These are phyloP conservation scores for Pythium utonaiense DNA, from an alignment of 352 stramenopile genomes.

Conservation along the genomic window DNA sequence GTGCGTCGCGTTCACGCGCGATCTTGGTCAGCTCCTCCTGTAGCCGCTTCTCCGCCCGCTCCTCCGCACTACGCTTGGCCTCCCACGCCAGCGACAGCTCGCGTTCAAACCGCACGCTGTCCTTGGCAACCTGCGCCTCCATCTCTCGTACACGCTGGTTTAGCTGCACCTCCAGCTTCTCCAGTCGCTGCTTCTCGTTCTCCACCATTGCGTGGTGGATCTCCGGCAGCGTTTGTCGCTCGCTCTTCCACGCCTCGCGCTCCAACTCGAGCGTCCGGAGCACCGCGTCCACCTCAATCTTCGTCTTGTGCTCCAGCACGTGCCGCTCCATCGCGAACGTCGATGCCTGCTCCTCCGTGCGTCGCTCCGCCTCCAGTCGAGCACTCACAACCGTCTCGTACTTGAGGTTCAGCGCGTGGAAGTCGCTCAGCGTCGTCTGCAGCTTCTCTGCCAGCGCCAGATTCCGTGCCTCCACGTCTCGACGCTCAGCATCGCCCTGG, in stretches of 20 bases:
- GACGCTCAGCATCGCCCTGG: constrained; percentile 34
- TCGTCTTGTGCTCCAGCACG: constrained; percentile 55
- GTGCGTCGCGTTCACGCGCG: constrained; percentile 55
- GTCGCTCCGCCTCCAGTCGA: constrained; percentile 45
- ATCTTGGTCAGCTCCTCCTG: constrained; percentile 66
- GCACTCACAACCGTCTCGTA: constrained; percentile 51
- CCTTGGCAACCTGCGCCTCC: constrained; percentile 40
- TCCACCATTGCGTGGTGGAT: constrained; percentile 50
- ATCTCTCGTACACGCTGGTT: constrained; percentile 49
- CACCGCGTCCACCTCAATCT: constrained; percentile 41
- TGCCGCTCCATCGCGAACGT: constrained; percentile 51
- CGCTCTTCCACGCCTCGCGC: constrained; percentile 31
- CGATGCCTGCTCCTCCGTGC: constrained; percentile 38
- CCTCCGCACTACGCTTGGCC: constrained; percentile 38
- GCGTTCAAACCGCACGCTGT: constrained; percentile 37
- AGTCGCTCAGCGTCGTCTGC: constrained; percentile 57
- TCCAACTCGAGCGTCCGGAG: constrained; percentile 36
- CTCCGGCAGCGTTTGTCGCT: constrained; percentile 59
- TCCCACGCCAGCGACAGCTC: constrained; percentile 37
- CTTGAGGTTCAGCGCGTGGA: constrained; percentile 62
- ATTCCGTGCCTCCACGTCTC: constrained; percentile 41
- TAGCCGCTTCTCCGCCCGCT: constrained; percentile 57
- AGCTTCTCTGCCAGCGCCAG: constrained; percentile 56
- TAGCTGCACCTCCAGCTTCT: constrained; percentile 53
- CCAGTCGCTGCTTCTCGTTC: constrained; percentile 59